phyloP scores from a whole-genome alignment of 495 filamentous ascomycete species.

The Trypethelium eluteriae region DNA sequence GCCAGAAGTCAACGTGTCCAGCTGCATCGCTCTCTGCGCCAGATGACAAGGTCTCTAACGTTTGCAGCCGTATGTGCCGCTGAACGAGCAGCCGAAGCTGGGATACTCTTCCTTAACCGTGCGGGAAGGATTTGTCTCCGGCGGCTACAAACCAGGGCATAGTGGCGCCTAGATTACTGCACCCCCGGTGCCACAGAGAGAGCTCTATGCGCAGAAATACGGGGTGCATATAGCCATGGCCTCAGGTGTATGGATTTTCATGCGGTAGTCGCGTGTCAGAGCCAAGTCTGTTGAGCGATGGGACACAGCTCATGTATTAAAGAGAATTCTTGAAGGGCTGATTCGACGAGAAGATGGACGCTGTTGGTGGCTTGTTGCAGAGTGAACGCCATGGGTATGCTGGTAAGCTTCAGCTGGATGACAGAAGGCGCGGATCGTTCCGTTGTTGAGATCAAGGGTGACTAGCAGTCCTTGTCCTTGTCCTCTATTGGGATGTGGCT shows the following conservation, averaged over 20 bases:
- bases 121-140: background rate
- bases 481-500: too few species aligned
- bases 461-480: too few species aligned
- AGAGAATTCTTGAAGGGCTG: background rate
- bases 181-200: background rate
- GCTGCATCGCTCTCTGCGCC: background rate
- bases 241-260: too few species aligned
- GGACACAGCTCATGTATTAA: too few species aligned
- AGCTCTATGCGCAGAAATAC: background rate
- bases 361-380: conserved; percentile 5
- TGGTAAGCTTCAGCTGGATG: background rate
- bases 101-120: background rate
- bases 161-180: background rate
- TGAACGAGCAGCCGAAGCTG: background rate
- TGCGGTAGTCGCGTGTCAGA: too few species aligned
- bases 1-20: background rate
- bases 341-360: background rate
- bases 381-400: background rate
- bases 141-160: background rate
- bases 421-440: background rate
- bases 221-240: background rate
- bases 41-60: background rate
- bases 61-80: background rate
- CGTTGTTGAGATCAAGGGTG: background rate
- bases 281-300: too few species aligned